Evolutionary conservation across 345 rosid species (phyloP), one percentile per base, ranked within the genome.

Genomic region (Salix udensis): DNA sequence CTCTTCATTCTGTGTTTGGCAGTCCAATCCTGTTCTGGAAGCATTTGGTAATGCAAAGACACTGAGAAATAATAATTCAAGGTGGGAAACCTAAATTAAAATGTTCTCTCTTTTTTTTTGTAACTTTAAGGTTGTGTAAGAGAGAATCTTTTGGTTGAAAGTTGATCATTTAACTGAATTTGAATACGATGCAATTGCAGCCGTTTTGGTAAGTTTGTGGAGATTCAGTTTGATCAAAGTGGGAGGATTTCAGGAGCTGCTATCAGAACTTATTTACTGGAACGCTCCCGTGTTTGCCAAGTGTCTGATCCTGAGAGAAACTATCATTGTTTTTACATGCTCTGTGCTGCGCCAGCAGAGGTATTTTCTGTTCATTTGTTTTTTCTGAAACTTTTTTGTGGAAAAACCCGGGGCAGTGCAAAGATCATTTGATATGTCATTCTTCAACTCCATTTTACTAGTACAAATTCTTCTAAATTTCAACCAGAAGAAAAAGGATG

Each of bases 21-120:
- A 94, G 99, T 96, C 99, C n/a, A 96, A 96, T 86, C 99, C 99
- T 81, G 98, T 96, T 74, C 84, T 96, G 82, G 99, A 96, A 84
- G 99, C 99, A 77, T 94, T 96, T 88, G 99, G 99, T 68, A 96
- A 94, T 18, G 99, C 99, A 70, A 96, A 96, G 88, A 96, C 99
- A 19, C 92, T 96, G 69, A 88, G 89, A 85, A 96, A 96, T 87
- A 96, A 96, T 73, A 94, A 96, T 85, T 96, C 98, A 74, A 96
- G 99, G 99, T 93, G 73, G 67, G 81, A 70, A 75, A 24, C 67
- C n/a, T 69, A 62, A 50, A 16, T 71, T 30, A 55, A 72, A 53
- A 14, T 68, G 34, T 19, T 65, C 46, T 16, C 30, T 28, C 30
- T 21, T 79, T 67, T 65, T 76, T 65, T 2, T 73, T 76, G 72